Evolutionary conservation across 2,329 filamentous ascomycete genomes (phyloP), one percentile per base, ranked within the genome.

Genomic region (Calonectria pauciramosa): DNA sequence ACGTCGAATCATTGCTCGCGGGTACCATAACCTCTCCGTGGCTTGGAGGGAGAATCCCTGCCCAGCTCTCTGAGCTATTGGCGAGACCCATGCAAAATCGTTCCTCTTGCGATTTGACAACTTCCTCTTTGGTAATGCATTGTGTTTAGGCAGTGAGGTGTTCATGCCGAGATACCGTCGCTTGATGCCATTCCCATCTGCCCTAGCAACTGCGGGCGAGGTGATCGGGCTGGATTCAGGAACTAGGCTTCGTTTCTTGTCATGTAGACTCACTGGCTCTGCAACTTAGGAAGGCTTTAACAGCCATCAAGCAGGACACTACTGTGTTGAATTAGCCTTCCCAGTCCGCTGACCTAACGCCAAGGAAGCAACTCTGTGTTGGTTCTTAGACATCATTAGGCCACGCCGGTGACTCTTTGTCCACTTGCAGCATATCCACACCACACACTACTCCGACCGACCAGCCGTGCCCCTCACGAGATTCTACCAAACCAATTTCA

Each of bases 381-480:
- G 56, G 36, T 32, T 38, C 36, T 60, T 4, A 23, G 13, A 23
- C n/a, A 47, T 16, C n/a, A 13, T 34, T n/a, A 38, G n/a, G 4
- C 13, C 41, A 26, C 13, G 20, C n/a, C 36, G 56, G 34, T 60
- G 56, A 66, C 67, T 59, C 64, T 47, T 60, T 64, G 16, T 30
- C 60, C 52, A 56, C 64, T 49, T 56, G 36, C 30, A 60, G 30
- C 56, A 60, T 60, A 38, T 41, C 32, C 56, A 60, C 56, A 60
- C 66, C 38, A 51, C 56, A 65, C 72, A 34, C n/a, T 71, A 67
- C 34, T 38, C 69, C 78, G 49, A 67, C 71, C 73, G 78, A 71
- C 70, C 56, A 70, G 52, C 59, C 54, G 51, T 20, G 26, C 60
- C 72, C 67, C 63, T 59, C 73, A 74, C 76, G 75, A 71, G 69